Base-by-base conservation (phyloP, 495 filamentous ascomycete genomes). In the Podospora tetraspora region DNA sequence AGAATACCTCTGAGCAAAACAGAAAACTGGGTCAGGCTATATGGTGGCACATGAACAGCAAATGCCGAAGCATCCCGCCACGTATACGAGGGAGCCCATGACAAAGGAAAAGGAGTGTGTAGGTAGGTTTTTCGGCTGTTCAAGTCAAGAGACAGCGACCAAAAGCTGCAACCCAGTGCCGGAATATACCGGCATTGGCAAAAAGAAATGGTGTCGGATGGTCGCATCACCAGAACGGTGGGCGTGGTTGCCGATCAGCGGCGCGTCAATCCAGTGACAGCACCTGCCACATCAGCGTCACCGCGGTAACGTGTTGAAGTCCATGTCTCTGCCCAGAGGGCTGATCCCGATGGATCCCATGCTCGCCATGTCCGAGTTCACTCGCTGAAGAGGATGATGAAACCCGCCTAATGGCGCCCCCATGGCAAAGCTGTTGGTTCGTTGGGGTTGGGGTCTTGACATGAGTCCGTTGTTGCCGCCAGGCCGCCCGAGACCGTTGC, bases 381-480 rank as follows among this genome's bases (percentile, higher is more conserved):
- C 75, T 63, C 81, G 72, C 58, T 82, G 80, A 9, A 84, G 65
- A 2, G 81, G 78, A 11, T 84, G 78, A 9, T 84, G 81, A 67
- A 82, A 84, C 52, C 83, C 81, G 13, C 79, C 80, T 21, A 84
- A 79, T n/a, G 78, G 76, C 16, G 70, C 43, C 10, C 75, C 69
- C 68, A 81, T 78, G 16, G 82, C 77, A 57, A 80, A 83, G 34
- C 77, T 80, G 57, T 77, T 80, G 13, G 77, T 59, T 25, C 81
- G 72, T 61, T 83, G 81, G 19, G 77, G 76, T 56, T 72, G 72
- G 29, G 78, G 77, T 29, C 81, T 78, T 32, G 73, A 69, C 68
- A 84, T 73, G 70, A 81, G 72, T 25, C 69, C 76, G 57, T 73
- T 78, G 69, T 72, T 75, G 59, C 64, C 66, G 23, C 71, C 62